These are phyloP conservation scores for Erythrobasidium hasegawianum DNA, from an alignment of 1,284 basidiomycete species.

Conservation along the genomic window DNA sequence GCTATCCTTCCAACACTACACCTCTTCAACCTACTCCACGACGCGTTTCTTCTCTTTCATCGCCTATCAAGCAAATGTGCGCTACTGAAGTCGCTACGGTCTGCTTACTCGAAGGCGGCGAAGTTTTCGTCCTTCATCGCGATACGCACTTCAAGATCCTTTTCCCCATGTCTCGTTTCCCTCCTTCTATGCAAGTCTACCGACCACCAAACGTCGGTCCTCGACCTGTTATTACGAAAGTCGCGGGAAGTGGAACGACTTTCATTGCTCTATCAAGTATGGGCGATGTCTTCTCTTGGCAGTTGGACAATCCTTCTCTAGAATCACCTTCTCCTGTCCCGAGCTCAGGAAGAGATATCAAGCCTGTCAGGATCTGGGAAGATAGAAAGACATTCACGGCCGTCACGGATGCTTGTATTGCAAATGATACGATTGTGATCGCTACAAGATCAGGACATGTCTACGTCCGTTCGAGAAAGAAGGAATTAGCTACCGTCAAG, in stretches of 20 bases:
- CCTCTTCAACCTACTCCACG: conserved; percentile 76
- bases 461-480: conserved; percentile 67
- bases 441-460: conserved; percentile 95
- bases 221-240: conserved; percentile 70
- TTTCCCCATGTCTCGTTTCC: conserved; percentile 43
- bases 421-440: conserved; percentile 80
- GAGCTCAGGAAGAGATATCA: conserved; percentile 52
- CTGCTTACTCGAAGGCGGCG: conserved; percentile 66
- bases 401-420: conserved; percentile 83
- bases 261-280: conserved; percentile 81
- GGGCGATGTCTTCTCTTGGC: conserved; percentile 89
- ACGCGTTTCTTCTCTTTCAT: conserved; percentile 71
- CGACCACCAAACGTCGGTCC: conserved; percentile 69
- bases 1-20: conserved; percentile 58
- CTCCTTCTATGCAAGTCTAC: conserved; percentile 52
- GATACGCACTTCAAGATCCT: conserved; percentile 69
- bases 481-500: conserved; percentile 44
- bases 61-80: conserved; percentile 58
- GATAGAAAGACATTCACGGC: conserved; percentile 80
- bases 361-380: conserved; percentile 88
- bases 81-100: conserved; percentile 63
- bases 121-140: conserved; percentile 79
- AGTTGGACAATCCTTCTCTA: conserved; percentile 53
- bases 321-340: conserved; percentile 35
- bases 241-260: conserved; percentile 72